Evolutionary conservation across 1,284 basidiomycete genomes (phyloP).

Genomic region (Sphagnurus paluster): DNA sequence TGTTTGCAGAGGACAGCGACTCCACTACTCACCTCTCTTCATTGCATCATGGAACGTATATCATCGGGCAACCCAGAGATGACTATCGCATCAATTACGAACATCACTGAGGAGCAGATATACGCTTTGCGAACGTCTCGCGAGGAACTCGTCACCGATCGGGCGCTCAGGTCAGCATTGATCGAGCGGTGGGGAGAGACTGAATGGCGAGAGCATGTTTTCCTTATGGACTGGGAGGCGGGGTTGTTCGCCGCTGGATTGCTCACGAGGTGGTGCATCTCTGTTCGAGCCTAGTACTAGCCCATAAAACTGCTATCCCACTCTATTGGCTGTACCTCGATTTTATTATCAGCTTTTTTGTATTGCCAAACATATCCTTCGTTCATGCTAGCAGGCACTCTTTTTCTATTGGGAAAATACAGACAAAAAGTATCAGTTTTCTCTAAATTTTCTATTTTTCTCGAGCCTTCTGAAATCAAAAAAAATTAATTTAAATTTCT

Average conservation of each 20-base stretch:
- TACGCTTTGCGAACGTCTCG: conserved; percentile 30
- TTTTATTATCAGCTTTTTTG: no score
- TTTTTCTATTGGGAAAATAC: no score
- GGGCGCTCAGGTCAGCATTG: conserved; percentile 26
- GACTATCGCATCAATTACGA: conserved; percentile 39
- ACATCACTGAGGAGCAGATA: conserved; percentile 43
- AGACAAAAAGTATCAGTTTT: no score
- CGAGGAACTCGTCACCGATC: conserved; percentile 29
- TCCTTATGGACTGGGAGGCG: conserved; percentile 53
- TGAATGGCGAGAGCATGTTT: conserved; percentile 48
- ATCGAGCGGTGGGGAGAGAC: conserved; percentile 35
- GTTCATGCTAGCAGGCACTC: no score
- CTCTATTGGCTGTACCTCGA: no score
- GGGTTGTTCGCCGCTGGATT: conserved; percentile 41
- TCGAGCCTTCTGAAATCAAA: no score
- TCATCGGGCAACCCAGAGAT: conserved; percentile 27
- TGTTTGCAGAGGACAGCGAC: conserved; percentile 26
- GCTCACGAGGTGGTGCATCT: conserved; percentile 35
- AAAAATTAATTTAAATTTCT: no score
- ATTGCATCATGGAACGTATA: conserved; percentile 32
- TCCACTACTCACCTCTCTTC: conserved; percentile 32
- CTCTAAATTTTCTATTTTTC: no score
- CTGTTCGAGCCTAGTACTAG: no score
- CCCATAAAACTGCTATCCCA: no score
- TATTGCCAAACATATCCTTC: no score